Conservation (phyloP, 306 rosid genomes). For the Quercus dentata region DNA sequence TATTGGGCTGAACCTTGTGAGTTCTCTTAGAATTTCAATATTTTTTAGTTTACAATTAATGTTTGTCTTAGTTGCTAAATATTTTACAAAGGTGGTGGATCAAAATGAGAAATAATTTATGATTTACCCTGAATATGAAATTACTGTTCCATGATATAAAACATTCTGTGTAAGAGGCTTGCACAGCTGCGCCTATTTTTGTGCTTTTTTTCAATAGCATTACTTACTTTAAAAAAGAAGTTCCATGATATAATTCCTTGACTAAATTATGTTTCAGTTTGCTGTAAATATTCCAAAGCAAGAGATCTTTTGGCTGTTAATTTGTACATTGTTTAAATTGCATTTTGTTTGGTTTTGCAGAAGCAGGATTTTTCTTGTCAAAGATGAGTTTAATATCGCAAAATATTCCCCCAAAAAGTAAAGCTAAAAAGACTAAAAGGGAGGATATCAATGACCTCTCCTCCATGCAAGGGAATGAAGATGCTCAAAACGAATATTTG, state of each 20-base stretch:
- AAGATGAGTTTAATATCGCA: conserved; percentile 84
- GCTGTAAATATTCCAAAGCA: background rate
- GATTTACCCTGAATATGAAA: too few relatives aligned
- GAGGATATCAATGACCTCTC: too few relatives aligned
- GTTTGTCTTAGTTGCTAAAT: background rate
- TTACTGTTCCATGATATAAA: too few relatives aligned
- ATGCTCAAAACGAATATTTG: too few relatives aligned
- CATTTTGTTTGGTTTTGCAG: conserved; percentile 26
- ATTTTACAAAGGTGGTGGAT: background rate
- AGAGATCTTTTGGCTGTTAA: background rate
- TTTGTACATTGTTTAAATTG: background rate
- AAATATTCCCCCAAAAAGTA: conserved; percentile 26
- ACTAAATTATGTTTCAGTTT: background rate
- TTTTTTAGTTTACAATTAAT: background rate
- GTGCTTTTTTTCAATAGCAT: too few relatives aligned
- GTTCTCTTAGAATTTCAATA: background rate
- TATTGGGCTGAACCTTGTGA: background rate
- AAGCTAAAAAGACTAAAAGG: too few relatives aligned
- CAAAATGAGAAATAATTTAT: background rate
- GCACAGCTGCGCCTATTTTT: too few relatives aligned
- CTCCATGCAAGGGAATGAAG: too few relatives aligned
- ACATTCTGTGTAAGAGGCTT: too few relatives aligned
- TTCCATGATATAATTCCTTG: background rate
- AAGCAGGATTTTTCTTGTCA: background rate
- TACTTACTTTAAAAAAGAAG: too few relatives aligned